These are phyloP conservation scores for Suhomyces anneliseae DNA, from an alignment of 1,139 yeast species.

Conservation along the genomic window DNA sequence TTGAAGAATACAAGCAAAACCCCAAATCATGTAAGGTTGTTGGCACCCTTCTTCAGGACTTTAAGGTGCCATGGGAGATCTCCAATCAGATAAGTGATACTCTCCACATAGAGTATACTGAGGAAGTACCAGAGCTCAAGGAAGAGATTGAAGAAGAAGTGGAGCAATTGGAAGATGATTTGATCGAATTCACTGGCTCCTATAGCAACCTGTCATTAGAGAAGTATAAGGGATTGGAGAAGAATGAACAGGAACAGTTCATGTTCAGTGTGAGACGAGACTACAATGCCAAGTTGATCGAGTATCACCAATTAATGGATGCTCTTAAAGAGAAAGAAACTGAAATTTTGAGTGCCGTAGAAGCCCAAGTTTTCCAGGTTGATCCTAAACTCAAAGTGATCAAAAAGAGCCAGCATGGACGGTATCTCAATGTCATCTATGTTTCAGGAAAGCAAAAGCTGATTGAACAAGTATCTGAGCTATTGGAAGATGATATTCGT, in stretches of 20 bases:
- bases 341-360: conserved; percentile 21
- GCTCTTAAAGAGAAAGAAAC: conserved; percentile 26
- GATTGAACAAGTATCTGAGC: conserved; percentile 19
- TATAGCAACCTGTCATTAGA: conserved; percentile 22
- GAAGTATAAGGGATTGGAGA: conserved; percentile 17
- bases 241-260: conserved; percentile 11
- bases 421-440: conserved; percentile 32
- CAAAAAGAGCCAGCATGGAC: conserved; percentile 33
- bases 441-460: conserved; percentile 35
- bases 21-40: conserved; percentile 11
- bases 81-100: conserved; percentile 30
- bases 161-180: conserved; percentile 4
- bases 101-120: conserved; percentile 20
- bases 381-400: conserved; percentile 32
- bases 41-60: conserved; percentile 22
- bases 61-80: conserved; percentile 31
- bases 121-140: not conserved
- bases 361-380: conserved; percentile 19
- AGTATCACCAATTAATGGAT: conserved; percentile 37
- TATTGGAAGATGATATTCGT: conserved; percentile 25
- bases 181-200: conserved; percentile 13
- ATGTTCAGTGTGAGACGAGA: conserved; percentile 31
- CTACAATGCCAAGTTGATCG: conserved; percentile 25
- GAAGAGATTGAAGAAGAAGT: conserved; percentile 5
- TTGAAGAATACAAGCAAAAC: conserved; percentile 16